phyloP scores from a whole-genome alignment of 1,139 yeast species.

The Geotrichum aggregatum region DNA sequence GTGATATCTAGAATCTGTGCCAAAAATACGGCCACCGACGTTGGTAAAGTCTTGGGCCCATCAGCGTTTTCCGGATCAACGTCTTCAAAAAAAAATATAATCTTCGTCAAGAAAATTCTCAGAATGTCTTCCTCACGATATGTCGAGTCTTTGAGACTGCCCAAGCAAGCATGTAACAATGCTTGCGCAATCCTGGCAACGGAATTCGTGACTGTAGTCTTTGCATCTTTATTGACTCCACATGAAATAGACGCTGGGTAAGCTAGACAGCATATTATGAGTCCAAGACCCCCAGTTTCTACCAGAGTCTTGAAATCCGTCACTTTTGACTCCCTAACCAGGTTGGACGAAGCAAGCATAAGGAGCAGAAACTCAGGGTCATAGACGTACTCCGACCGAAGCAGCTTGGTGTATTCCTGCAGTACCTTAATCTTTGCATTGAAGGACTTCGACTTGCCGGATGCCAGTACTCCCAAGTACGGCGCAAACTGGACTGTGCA shows the following conservation, averaged over 20 bases:
- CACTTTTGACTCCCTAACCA: constrained; percentile 26
- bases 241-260: constrained; percentile 11
- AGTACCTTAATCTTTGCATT: constrained; percentile 16
- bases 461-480: constrained; percentile 9
- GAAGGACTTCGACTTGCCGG: constrained; percentile 7
- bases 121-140: constrained; percentile 60
- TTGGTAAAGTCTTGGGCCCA: constrained; percentile 33
- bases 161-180: constrained; percentile 17
- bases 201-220: constrained; percentile 1
- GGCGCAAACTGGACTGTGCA: constrained; percentile 22
- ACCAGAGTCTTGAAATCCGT: constrained; percentile 57
- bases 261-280: constrained; percentile 50
- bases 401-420: constrained; percentile 17
- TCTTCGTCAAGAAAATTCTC: constrained; percentile 57
- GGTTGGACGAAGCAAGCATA: constrained; percentile 33
- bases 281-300: constrained; percentile 56
- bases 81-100: constrained; percentile 48
- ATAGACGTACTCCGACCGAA: constrained; percentile 27
- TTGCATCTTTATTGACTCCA: background rate
- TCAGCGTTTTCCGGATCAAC: constrained; percentile 21
- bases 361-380: constrained; percentile 34
- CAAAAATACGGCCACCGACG: constrained; percentile 47
- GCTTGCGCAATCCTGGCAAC: constrained; percentile 15
- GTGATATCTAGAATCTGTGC: constrained; percentile 56
- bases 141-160: constrained; percentile 22